phyloP scores from a whole-genome alignment of 768 basidiomycete species.

The Podaxis pistillaris region DNA sequence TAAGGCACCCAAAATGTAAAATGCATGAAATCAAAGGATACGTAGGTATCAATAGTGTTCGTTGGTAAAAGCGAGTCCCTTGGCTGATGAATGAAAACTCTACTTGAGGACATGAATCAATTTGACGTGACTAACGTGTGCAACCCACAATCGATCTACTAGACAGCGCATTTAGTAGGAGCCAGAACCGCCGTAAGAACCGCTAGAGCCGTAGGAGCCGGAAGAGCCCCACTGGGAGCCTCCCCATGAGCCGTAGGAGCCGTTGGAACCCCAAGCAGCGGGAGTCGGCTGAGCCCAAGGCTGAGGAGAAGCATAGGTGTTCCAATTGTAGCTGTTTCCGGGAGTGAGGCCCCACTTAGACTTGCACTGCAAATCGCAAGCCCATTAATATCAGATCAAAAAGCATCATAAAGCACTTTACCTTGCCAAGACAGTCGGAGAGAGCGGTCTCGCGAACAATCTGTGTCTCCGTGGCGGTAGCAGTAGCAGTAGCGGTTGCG shows the following conservation, averaged over 20 bases:
- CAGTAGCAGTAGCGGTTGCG: conserved; percentile 39
- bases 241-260: conserved; percentile 19
- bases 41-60: conserved; percentile 37
- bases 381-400: conserved; percentile 15
- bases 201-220: conserved; percentile 21
- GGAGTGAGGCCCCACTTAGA: conserved; percentile 47
- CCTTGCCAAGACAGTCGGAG: conserved; percentile 50
- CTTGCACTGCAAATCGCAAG: conserved; percentile 47
- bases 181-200: conserved; percentile 24
- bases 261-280: conserved; percentile 15
- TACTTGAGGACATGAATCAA: conserved; percentile 34
- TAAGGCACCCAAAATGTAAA: conserved; percentile 41
- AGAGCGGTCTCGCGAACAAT: conserved; percentile 49
- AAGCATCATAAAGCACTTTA: conserved; percentile 21
- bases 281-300: conserved; percentile 4
- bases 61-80: conserved; percentile 21
- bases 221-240: conserved; percentile 14
- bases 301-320: conserved; percentile 39
- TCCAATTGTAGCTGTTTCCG: conserved; percentile 50
- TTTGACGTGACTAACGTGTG: conserved; percentile 23
- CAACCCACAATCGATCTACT: conserved; percentile 15
- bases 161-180: conserved; percentile 27
- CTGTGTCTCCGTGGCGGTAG: conserved; percentile 33
- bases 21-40: conserved; percentile 31
- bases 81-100: conserved; percentile 26